Evolutionary conservation across 176 grass and related monocot species (phyloP).

Genomic region (Aegilops longissima): DNA sequence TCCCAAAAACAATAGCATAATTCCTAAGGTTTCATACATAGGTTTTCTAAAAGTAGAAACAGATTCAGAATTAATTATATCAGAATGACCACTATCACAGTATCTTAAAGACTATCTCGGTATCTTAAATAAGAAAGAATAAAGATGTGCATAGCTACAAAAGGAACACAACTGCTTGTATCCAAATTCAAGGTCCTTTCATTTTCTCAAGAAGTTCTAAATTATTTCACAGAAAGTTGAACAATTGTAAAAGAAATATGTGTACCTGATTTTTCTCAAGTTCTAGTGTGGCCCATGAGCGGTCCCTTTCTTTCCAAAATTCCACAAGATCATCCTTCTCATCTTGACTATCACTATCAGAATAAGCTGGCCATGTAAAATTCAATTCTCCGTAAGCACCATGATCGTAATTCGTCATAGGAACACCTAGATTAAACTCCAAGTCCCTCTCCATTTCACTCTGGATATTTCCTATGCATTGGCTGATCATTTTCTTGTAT

Average conservation of each 20-base stretch:
- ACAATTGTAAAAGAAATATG: conserved; percentile 15
- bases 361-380: conserved; percentile 65
- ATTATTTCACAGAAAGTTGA: background rate
- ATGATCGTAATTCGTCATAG: conserved; percentile 1
- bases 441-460: conserved; percentile 53
- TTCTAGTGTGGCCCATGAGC: conserved; percentile 52
- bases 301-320: conserved; percentile 85
- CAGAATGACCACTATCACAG: background rate
- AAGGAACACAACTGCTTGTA: background rate
- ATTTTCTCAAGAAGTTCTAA: background rate
- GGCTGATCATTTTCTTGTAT: conserved; percentile 57
- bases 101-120: background rate
- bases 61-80: background rate
- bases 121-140: background rate
- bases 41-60: background rate
- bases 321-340: conserved; percentile 68
- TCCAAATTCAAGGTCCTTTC: conserved; percentile 3
- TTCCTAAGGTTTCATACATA: background rate
- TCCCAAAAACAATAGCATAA: background rate
- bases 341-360: conserved; percentile 35
- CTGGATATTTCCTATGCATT: conserved; percentile 67
- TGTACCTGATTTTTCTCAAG: conserved; percentile 70
- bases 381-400: conserved; percentile 47
- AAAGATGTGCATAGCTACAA: background rate
- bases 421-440: conserved; percentile 36